phyloP scores from a whole-genome alignment of 2,329 filamentous ascomycete genomes.

The Fusarium paranaense region DNA sequence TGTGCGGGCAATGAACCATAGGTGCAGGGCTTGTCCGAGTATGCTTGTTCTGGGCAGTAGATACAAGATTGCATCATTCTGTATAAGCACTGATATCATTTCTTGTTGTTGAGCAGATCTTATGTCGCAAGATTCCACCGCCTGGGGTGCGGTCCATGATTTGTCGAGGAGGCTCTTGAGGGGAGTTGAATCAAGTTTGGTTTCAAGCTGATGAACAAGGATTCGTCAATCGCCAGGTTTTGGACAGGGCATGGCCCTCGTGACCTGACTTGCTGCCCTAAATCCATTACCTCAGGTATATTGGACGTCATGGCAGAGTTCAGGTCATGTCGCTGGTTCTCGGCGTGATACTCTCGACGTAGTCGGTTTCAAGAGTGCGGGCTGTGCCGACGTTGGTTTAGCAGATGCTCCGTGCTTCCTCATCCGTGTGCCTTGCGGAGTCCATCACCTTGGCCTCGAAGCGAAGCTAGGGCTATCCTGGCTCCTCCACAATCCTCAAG shows the following conservation, averaged over 20 bases:
- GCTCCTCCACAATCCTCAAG: slow-evolving; percentile 44
- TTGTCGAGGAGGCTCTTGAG: neutral
- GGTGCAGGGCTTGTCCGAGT: neutral
- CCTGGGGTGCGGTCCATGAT: neutral
- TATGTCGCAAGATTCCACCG: neutral
- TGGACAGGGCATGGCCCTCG: neutral
- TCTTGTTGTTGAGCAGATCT: neutral
- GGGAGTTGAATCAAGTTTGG: neutral
- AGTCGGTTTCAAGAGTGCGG: slow-evolving; percentile 20
- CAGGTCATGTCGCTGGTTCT: slow-evolving; percentile 1
- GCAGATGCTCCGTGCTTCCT: slow-evolving; percentile 44
- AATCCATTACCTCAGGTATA: neutral
- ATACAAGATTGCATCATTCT: neutral
- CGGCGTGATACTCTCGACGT: slow-evolving; percentile 7
- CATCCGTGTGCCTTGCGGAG: slow-evolving; percentile 39
- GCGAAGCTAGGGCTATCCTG: slow-evolving; percentile 45
- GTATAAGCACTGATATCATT: neutral
- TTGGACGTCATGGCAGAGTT: neutral
- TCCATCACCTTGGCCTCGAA: slow-evolving; percentile 37
- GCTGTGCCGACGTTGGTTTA: slow-evolving; percentile 42
- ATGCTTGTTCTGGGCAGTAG: neutral
- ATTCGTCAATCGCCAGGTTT: neutral
- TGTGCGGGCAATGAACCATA: neutral
- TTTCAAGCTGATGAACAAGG: neutral
- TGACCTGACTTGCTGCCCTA: neutral